phyloP scores from a whole-genome alignment of 352 stramenopile species.

The Phytopythium kandeliae region DNA sequence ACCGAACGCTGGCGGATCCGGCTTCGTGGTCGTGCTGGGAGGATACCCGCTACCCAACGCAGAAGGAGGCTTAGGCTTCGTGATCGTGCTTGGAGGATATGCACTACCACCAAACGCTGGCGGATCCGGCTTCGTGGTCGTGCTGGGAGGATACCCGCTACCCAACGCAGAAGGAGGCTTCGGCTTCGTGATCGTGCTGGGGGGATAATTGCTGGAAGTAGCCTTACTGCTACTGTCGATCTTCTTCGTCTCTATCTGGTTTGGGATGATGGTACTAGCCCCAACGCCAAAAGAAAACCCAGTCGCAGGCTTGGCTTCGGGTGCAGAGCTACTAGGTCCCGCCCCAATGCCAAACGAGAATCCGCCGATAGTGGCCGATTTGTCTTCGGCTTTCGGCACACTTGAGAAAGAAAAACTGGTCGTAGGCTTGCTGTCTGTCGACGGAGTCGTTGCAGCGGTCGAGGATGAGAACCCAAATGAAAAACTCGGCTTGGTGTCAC shows the following conservation, averaged over 20 bases:
- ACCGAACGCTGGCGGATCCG: too few relatives aligned
- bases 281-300: slow-evolving; percentile 11
- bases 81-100: slow-evolving; percentile 14
- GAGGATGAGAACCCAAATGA: slow-evolving; percentile 25
- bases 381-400: background rate
- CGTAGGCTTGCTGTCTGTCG: background rate
- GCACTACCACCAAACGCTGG: background rate
- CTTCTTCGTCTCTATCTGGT: background rate
- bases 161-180: slow-evolving; percentile 13
- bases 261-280: background rate
- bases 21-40: too few relatives aligned
- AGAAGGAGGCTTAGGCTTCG: slow-evolving; percentile 19
- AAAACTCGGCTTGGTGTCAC: slow-evolving; percentile 19
- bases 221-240: slow-evolving; percentile 3
- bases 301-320: slow-evolving; percentile 6
- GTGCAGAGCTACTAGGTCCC: background rate
- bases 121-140: slow-evolving; percentile 13
- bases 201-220: slow-evolving; percentile 12
- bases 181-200: slow-evolving; percentile 12
- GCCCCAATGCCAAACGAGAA: slow-evolving; percentile 11
- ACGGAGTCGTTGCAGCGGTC: background rate
- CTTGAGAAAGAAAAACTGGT: slow-evolving; percentile 8
- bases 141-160: slow-evolving; percentile 23
- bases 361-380: slow-evolving; percentile 1
- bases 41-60: too few relatives aligned